Base-by-base conservation (phyloP, 352 stramenopile genomes). In the Thalassiosira hispida region DNA sequence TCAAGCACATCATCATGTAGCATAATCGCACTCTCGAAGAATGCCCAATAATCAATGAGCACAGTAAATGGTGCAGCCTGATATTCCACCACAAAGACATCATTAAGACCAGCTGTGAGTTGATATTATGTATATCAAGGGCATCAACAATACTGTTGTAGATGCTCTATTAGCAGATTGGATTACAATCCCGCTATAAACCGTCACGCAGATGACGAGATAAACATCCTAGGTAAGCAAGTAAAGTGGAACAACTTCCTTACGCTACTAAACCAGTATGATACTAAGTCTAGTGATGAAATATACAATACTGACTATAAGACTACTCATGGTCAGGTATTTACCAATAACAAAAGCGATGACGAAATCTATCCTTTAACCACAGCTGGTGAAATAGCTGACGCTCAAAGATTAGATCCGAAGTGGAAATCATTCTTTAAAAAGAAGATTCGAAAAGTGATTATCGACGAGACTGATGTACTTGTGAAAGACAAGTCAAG, bases 1-100 rank as follows among this genome's bases (percentile, higher is more conserved):
- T 61, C 63, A 47, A 75, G 56, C 57, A 73, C 40, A 35, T 73
- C 44, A 22, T 80, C 72, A 42, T 66, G 62, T 5, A 80, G 35
- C 27, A 73, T 60, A 14, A 59, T 27, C 5, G 72, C 52, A 27
- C 18, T 61, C 14, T 61, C 22, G 31, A 80, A 66, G 22, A 69
- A 70, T 1, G 31, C 27, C 29, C 65, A 35, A 40, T 75, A 80
- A 42, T 75, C 62, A 59, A 66, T 31, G 8, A 71, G 55, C 1
- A 22, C 52, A 22, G 1, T 20, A 31, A 55, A 59, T 7, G 53
- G n/a, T 16, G 8, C 67, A 9, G 16, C 18, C 31, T 68, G 9
- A 18, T 73, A 57, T 14, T 38, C 5, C 5, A 57, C n/a, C 9
- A 66, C 23, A 38, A 68, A 1, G 1, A 57, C 8, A 29, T 31